Conservation (phyloP, 495 filamentous ascomycete genomes). For the Cudoniella acicularis region DNA sequence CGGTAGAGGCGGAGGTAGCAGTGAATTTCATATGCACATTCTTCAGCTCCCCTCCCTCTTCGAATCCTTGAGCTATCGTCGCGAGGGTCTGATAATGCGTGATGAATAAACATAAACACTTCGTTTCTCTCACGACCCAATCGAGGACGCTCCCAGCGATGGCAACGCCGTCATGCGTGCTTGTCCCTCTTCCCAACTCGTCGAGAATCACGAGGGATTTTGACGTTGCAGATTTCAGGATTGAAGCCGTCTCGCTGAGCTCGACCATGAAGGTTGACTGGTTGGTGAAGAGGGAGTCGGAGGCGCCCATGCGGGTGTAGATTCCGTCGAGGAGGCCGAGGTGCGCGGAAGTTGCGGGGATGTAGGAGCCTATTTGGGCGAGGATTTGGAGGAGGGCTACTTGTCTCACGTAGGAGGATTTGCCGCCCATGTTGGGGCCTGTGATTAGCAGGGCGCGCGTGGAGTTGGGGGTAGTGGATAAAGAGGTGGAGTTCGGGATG, state of each 20-base stretch:
- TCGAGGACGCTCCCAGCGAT: slow-evolving; percentile 92
- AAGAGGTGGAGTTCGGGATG: slow-evolving; percentile 83
- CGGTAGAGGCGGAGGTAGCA: too few species aligned
- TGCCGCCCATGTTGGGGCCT: slow-evolving; percentile 98
- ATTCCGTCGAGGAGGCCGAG: slow-evolving; percentile 88
- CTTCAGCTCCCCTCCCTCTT: slow-evolving; percentile 36
- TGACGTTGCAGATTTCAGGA: slow-evolving; percentile 75
- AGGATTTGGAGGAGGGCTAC: slow-evolving; percentile 90
- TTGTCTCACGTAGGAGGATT: slow-evolving; percentile 90
- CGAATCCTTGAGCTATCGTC: slow-evolving; percentile 75
- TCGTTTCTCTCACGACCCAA: slow-evolving; percentile 68
- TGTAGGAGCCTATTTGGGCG: slow-evolving; percentile 91
- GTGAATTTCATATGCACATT: slow-evolving; percentile 47
- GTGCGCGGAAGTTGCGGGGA: slow-evolving; percentile 69
- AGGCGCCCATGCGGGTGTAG: slow-evolving; percentile 94
- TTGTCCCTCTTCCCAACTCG: slow-evolving; percentile 89
- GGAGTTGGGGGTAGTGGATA: slow-evolving; percentile 50
- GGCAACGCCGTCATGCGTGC: slow-evolving; percentile 91
- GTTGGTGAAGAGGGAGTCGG: slow-evolving; percentile 92
- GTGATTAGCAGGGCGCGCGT: slow-evolving; percentile 84
- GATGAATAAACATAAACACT: slow-evolving; percentile 85
- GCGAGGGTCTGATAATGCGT: slow-evolving; percentile 93
- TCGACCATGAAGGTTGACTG: slow-evolving; percentile 99
- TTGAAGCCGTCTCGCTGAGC: slow-evolving; percentile 84
- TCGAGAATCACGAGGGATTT: slow-evolving; percentile 87